Evolutionary conservation across 2,329 filamentous ascomycete genomes (phyloP).

Genomic region (Fulvia fulva): DNA sequence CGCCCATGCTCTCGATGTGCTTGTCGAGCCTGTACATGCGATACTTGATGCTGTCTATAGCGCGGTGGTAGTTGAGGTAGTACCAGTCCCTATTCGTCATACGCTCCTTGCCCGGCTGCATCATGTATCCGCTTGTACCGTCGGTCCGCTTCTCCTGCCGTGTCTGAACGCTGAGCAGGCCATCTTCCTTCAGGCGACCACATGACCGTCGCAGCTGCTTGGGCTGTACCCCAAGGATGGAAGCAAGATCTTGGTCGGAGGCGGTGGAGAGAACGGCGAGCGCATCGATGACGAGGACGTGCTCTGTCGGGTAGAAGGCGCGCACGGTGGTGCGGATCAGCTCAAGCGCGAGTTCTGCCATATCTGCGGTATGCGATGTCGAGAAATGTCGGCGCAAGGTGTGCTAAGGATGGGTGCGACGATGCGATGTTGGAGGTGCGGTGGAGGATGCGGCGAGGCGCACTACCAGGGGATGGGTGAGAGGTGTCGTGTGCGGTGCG

Average conservation of each 20-base stretch:
- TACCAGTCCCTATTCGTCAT: conserved; percentile 72
- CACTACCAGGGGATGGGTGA: not conserved
- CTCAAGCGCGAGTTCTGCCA: conserved; percentile 63
- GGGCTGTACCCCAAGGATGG: conserved; percentile 81
- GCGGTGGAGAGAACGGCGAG: conserved; percentile 69
- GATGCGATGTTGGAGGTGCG: too few relatives aligned
- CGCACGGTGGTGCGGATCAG: conserved; percentile 83
- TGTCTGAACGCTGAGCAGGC: conserved; percentile 75
- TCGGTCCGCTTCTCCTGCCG: conserved; percentile 34
- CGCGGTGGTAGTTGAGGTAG: conserved; percentile 91
- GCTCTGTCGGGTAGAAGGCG: conserved; percentile 80
- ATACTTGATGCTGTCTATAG: conserved; percentile 96
- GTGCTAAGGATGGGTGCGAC: not conserved
- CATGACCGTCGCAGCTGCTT: conserved; percentile 91
- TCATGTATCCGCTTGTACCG: conserved; percentile 20
- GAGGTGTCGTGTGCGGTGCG: not conserved
- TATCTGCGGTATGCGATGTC: conserved; percentile 21
- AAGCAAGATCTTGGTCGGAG: conserved; percentile 81
- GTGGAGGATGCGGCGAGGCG: too few relatives aligned
- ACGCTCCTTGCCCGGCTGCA: conserved; percentile 32
- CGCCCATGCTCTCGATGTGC: conserved; percentile 77
- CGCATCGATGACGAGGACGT: conserved; percentile 78
- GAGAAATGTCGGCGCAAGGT: not conserved
- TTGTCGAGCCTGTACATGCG: conserved; percentile 84
- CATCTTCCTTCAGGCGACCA: conserved; percentile 78